Evolutionary conservation across 78 protist genomes (phyloP), one percentile per base, ranked within the genome.

Genomic region (Tieghemostelium lacteum): DNA sequence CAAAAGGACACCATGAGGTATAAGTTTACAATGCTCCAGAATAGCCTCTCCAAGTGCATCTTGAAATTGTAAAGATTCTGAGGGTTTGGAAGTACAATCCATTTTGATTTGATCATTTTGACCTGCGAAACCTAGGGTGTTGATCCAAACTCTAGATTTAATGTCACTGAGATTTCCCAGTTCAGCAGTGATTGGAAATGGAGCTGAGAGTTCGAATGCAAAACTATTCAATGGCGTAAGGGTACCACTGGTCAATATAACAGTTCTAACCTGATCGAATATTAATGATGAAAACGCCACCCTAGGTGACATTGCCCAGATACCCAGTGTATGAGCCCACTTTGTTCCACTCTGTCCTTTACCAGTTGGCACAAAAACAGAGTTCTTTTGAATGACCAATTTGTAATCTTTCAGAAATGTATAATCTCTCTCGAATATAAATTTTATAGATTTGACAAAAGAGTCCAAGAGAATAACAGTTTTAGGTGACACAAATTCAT

Each of bases 171-270:
- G 55, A 70, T 88, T 88, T 37, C 94, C 87, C 28, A 88, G 52
- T 49, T 83, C 78, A 2, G 91, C 72, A 1, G 91, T 29, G 0
- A 78, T 50, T 49, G 77, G 88, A 22, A 80, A 83, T 31, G 49
- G 50, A 0, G 69, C 16, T 2, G 49, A 64, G 60, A 97, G 60
- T 77, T 95, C 97, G 20, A 39, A 28, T n/a, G 95, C 92, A 39
- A 95, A 95, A 1, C 94, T 67, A 31, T 54, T 63, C 69, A 99
- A 29, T 14, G 99, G 99, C 3, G 99, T 80, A n/a, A 99, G 86
- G 12, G 99, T 99, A 20, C 99, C 99, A 0, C 94, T 71, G 12
- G 99, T 97, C n/a, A 98, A 75, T 8, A 98, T n/a, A 40, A 98
- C 7, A 16, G 85, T 52, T 0, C 70, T 3, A 12, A 75, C 49